Conservation (phyloP, 352 stramenopile species). For the Phytophthora megakarya region DNA sequence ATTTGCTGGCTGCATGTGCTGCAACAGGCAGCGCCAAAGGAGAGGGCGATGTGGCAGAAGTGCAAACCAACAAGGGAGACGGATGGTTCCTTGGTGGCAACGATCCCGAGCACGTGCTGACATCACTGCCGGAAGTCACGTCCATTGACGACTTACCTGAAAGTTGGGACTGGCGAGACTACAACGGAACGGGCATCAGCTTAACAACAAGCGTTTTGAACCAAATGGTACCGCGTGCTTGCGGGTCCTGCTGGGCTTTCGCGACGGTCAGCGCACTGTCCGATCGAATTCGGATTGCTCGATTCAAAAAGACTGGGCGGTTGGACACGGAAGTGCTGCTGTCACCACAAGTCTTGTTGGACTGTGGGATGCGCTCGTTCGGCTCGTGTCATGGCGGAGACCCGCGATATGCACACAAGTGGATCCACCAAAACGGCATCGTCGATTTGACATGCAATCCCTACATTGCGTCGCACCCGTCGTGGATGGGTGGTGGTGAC, state of each 20-base stretch:
- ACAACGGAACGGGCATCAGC: conserved; percentile 77
- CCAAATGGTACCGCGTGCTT: conserved; percentile 79
- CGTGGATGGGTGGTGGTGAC: conserved; percentile 61
- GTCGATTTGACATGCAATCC: conserved; percentile 83
- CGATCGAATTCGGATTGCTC: conserved; percentile 76
- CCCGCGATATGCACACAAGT: conserved; percentile 80
- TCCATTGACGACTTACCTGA: conserved; percentile 67
- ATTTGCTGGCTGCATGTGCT: conserved; percentile 55
- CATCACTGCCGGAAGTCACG: conserved; percentile 43
- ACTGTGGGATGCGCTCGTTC: conserved; percentile 84
- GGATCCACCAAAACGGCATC: conserved; percentile 85
- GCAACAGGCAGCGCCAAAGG: conserved; percentile 17
- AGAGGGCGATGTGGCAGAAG: conserved; percentile 22
- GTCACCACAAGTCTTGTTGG: conserved; percentile 69
- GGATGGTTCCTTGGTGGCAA: conserved; percentile 69
- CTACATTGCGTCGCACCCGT: conserved; percentile 82
- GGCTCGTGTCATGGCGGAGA: conserved; percentile 82
- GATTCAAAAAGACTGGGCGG: conserved; percentile 60
- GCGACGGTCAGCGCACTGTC: conserved; percentile 73
- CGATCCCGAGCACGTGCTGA: conserved; percentile 62
- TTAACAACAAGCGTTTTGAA: conserved; percentile 78
- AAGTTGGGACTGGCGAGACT: conserved; percentile 83
- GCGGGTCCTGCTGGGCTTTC: conserved; percentile 83
- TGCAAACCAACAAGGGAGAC: conserved; percentile 42
- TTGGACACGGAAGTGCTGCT: conserved; percentile 65